Conservation (phyloP, 257 asterid species). For the Anisodus tanguticus region DNA sequence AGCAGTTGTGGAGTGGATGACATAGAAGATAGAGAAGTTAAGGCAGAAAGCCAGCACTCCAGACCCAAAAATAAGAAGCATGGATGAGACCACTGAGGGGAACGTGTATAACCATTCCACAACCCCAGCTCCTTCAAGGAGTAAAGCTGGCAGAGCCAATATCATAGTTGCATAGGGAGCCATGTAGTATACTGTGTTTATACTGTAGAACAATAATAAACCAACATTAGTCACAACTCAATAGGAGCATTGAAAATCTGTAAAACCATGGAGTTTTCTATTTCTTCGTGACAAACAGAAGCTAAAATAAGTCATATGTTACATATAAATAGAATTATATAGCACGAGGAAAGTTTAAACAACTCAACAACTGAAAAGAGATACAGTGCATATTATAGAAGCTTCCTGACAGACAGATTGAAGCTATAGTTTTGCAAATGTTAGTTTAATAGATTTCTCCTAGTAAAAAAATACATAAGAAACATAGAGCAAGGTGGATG, state of each 20-base stretch:
- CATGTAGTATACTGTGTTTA: constrained; percentile 86
- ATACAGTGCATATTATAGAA: neutral
- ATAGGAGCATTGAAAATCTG: neutral
- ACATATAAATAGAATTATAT: neutral
- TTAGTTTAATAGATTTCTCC: neutral
- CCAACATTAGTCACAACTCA: neutral
- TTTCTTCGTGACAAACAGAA: neutral
- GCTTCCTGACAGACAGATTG: neutral
- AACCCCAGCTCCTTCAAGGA: constrained; percentile 70
- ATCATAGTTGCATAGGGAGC: constrained; percentile 88
- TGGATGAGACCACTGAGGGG: constrained; percentile 58
- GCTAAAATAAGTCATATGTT: neutral
- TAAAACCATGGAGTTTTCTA: neutral
- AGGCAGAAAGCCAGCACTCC: constrained; percentile 81
- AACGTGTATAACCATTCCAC: constrained; percentile 59
- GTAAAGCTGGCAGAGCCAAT: constrained; percentile 64
- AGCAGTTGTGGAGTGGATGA: constrained; percentile 86
- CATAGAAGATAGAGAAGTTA: constrained; percentile 80
- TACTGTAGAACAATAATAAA: constrained; percentile 45
- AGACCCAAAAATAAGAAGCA: constrained; percentile 66
- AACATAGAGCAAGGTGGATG: neutral
- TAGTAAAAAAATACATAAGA: neutral
- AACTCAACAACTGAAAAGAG: neutral
- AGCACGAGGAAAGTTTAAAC: neutral
- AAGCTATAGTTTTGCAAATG: neutral